phyloP scores from a whole-genome alignment of 2,329 filamentous ascomycete genomes.

The Neonectria faginata region DNA sequence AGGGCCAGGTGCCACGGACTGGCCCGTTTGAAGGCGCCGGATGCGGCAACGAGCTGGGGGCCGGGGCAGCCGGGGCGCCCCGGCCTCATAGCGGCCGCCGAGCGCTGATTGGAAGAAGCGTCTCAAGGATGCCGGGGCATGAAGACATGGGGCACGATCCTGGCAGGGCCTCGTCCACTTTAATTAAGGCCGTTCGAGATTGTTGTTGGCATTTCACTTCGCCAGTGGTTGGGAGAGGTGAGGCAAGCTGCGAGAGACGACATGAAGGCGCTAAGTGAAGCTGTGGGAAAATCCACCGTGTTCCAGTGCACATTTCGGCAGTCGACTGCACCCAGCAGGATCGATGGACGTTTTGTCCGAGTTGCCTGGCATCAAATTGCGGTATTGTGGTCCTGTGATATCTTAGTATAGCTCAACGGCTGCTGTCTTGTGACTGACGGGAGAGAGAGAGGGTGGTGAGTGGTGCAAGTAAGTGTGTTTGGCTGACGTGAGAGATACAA shows the following conservation, averaged over 20 bases:
- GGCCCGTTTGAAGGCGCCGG: conserved; percentile 34
- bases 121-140: conserved; percentile 26
- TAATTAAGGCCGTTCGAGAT: conserved; percentile 37
- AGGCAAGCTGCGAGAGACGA: conserved; percentile 14
- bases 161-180: conserved; percentile 33
- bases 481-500: conserved; percentile 22
- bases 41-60: conserved; percentile 37
- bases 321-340: conserved; percentile 2
- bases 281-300: conserved; percentile 21
- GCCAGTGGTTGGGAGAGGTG: conserved; percentile 20
- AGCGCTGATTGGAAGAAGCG: conserved; percentile 38
- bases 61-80: conserved; percentile 23
- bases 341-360: conserved; percentile 6
- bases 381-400: not conserved
- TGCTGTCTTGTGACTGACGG: conserved; percentile 14
- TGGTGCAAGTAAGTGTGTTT: conserved; percentile 8
- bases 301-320: not conserved
- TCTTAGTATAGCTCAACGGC: conserved; percentile 22
- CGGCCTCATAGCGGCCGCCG: conserved; percentile 23
- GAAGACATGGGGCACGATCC: conserved; percentile 26
- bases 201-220: conserved; percentile 20
- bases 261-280: conserved; percentile 32
- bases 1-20: conserved; percentile 23
- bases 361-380: conserved; percentile 1
- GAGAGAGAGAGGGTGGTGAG: not conserved